A percentile compares a stretch with the other conserved stretches of the same genome.
These are phyloP conservation scores for Prunus yedoensis DNA, from an alignment of 331 rosid species.

Conservation along the genomic window DNA sequence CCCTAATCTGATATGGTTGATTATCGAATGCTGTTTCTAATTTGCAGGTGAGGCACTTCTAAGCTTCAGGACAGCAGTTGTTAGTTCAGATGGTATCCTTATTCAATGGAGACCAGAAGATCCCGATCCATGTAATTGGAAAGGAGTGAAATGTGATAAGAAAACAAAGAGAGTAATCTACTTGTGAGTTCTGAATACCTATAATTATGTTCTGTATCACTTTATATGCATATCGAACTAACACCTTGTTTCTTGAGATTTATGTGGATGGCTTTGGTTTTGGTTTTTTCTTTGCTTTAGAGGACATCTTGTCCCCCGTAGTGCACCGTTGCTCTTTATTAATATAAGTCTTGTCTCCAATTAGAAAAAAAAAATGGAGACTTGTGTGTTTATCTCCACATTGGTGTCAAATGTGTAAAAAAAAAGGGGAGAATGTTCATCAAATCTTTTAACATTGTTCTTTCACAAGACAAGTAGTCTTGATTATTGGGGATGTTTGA, in stretches of 20 bases:
- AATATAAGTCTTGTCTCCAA: background rate
- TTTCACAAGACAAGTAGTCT: background rate
- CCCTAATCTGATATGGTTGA: background rate
- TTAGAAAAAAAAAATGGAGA: background rate
- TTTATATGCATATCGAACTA: background rate
- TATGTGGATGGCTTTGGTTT: background rate
- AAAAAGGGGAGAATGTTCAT: background rate
- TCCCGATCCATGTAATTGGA: slow-evolving; percentile 89
- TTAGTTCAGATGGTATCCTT: slow-evolving; percentile 70
- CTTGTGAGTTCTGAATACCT: slow-evolving; percentile 58
- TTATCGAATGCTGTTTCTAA: background rate
- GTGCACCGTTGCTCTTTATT: background rate
- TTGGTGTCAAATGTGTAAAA: no score
- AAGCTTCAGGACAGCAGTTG: slow-evolving; percentile 68
- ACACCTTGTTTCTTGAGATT: background rate
- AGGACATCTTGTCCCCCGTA: background rate
- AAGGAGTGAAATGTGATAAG: slow-evolving; percentile 82
- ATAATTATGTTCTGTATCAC: slow-evolving; percentile 9
- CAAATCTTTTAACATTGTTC: background rate
- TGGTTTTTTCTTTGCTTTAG: background rate
- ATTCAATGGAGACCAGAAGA: slow-evolving; percentile 91
- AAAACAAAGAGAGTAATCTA: slow-evolving; percentile 82
- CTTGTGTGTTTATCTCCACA: no score
- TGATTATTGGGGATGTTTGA: background rate
- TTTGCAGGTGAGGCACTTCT: slow-evolving; percentile 86